These are phyloP conservation scores for Oryza brachyantha DNA, from an alignment of 176 grass and related monocot species.

Conservation along the genomic window DNA sequence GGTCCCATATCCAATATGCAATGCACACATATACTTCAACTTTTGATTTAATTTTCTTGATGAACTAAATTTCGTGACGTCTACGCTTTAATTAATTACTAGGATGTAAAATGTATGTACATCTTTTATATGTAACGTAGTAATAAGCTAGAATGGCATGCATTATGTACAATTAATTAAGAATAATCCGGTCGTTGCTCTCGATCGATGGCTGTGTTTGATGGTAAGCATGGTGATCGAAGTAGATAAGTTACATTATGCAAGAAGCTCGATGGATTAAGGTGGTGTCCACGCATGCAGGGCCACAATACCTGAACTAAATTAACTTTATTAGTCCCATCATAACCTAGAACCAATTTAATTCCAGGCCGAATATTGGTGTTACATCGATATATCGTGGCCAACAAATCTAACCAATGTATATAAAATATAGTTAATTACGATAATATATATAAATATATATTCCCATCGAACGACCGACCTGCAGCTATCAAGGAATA, in stretches of 20 bases:
- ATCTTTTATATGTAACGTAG: too few relatives aligned
- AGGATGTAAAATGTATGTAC: neutral
- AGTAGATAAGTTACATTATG: conserved; percentile 3
- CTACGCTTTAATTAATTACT: neutral
- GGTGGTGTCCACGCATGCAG: conserved; percentile 1
- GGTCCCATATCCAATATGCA: neutral
- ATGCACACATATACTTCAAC: neutral
- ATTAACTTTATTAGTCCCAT: neutral
- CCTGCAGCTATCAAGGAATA: neutral
- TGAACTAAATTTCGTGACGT: neutral
- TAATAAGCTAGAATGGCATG: neutral
- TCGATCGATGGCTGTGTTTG: neutral
- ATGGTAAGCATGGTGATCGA: neutral
- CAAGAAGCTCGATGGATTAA: neutral
- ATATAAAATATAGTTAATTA: neutral
- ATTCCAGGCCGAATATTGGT: conserved; percentile 8
- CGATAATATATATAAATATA: neutral
- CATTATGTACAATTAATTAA: too few relatives aligned
- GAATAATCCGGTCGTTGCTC: neutral
- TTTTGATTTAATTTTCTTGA: neutral
- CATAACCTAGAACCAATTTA: neutral
- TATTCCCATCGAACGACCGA: neutral
- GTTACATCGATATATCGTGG: neutral
- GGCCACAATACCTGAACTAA: neutral
- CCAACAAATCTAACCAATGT: neutral